Evolutionary conservation across 192 early-diverging fungal species (phyloP).

Genomic region (Coemansia sp.): DNA sequence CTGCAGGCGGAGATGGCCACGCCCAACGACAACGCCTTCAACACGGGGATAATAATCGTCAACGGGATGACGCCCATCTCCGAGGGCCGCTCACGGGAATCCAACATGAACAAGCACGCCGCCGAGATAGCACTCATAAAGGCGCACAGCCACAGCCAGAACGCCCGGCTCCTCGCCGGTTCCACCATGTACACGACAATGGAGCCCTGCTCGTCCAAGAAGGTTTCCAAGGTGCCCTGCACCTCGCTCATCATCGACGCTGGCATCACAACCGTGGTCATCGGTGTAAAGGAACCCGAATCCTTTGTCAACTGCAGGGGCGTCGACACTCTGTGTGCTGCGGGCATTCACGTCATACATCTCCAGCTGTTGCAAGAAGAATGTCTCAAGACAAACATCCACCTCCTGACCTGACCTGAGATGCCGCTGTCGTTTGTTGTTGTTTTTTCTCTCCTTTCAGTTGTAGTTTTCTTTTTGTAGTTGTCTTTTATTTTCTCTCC

Average conservation of each 20-base stretch:
- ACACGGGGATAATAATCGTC: constrained; percentile 32
- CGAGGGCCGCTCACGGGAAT: constrained; percentile 37
- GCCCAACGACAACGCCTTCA: constrained; percentile 33
- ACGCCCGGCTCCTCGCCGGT: constrained; percentile 27
- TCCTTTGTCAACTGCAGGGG: constrained; percentile 85
- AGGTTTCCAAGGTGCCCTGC: constrained; percentile 78
- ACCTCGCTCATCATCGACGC: constrained; percentile 73
- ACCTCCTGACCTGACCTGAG: constrained; percentile 39
- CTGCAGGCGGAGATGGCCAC: constrained; percentile 31
- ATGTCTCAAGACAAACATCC: constrained; percentile 73
- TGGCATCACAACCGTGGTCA: constrained; percentile 70
- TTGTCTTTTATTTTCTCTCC: not conserved
- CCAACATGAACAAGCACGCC: constrained; percentile 20
- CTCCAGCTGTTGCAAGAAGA: constrained; percentile 71
- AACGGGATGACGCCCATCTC: constrained; percentile 27
- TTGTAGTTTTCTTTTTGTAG: not conserved
- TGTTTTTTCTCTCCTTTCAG: not conserved
- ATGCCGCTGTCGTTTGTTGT: not conserved
- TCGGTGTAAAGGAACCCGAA: constrained; percentile 86
- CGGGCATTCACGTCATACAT: constrained; percentile 76
- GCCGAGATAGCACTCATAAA: constrained; percentile 30
- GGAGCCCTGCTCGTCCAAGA: constrained; percentile 87
- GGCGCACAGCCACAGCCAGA: constrained; percentile 8
- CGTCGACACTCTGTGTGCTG: constrained; percentile 61
- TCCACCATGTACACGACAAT: constrained; percentile 92